A percentile compares a stretch with the other conserved stretches of the same genome.
Evolutionary conservation across 345 rosid species (phyloP).

Genomic region (Camelina laxa): DNA sequence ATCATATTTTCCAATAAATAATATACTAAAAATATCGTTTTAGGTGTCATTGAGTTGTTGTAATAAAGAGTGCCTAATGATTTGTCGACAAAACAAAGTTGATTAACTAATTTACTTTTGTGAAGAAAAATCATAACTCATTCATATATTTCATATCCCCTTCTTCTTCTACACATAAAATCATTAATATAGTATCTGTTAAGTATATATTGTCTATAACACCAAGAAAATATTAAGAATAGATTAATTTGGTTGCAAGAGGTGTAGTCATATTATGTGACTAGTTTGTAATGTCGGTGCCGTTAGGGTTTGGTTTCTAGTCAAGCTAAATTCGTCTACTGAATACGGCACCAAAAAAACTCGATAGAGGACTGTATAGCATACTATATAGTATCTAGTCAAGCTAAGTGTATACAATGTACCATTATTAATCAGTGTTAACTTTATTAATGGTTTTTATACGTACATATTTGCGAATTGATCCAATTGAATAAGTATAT

Average conservation of each 20-base stretch:
- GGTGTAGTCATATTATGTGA: background rate
- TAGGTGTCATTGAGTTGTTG: constrained; percentile 22
- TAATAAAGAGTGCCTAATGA: background rate
- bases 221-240: background rate
- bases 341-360: background rate
- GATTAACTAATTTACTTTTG: background rate
- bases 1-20: background rate
- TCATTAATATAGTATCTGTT: background rate
- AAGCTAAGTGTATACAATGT: too few relatives aligned
- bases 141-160: background rate
- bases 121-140: background rate
- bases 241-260: background rate
- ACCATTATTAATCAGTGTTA: constrained; percentile 1
- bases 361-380: background rate
- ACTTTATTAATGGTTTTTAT: background rate
- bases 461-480: constrained; percentile 14
- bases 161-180: background rate
- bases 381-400: background rate
- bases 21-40: background rate
- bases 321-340: background rate
- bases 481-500: constrained; percentile 23
- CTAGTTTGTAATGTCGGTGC: background rate
- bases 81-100: background rate
- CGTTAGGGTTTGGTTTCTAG: constrained; percentile 7
- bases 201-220: background rate